Evolutionary conservation across 1,284 basidiomycete genomes (phyloP).

Genomic region (Meripilus lineatus): DNA sequence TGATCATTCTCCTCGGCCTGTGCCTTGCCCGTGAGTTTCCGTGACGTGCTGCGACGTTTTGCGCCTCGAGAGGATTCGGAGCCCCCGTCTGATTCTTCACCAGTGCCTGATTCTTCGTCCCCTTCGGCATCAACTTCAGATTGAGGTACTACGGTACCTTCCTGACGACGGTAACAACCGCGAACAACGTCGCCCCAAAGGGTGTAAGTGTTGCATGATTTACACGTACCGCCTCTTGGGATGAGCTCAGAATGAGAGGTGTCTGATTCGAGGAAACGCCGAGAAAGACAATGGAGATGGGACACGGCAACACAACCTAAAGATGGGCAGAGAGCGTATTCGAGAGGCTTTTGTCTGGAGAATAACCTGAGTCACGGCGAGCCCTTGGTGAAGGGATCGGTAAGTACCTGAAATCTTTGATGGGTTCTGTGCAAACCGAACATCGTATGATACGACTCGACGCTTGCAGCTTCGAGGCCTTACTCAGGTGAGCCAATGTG

Average conservation of each 20-base stretch:
- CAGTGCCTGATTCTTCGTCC: too few relatives aligned
- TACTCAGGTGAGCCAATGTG: slow-evolving; percentile 49
- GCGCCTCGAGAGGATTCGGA: too few relatives aligned
- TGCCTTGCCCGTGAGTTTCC: too few relatives aligned
- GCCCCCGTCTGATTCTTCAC: slow-evolving; percentile 1
- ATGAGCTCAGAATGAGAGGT: slow-evolving; percentile 38
- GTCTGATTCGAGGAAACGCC: slow-evolving; percentile 42
- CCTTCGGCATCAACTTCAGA: slow-evolving; percentile 25
- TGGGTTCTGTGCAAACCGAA: slow-evolving; percentile 42
- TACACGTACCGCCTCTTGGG: slow-evolving; percentile 61
- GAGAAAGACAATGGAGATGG: slow-evolving; percentile 70
- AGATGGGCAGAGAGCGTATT: slow-evolving; percentile 50
- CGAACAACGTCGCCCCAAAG: slow-evolving; percentile 75
- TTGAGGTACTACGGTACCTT: slow-evolving; percentile 28
- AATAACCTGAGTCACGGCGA: too few relatives aligned
- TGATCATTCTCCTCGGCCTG: too few relatives aligned
- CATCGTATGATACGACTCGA: slow-evolving; percentile 37
- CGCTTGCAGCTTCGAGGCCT: too few relatives aligned
- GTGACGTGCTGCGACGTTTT: too few relatives aligned
- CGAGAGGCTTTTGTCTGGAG: too few relatives aligned
- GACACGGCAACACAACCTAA: slow-evolving; percentile 46
- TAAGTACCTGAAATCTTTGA: too few relatives aligned
- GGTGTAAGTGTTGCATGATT: slow-evolving; percentile 45
- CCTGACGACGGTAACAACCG: slow-evolving; percentile 57
- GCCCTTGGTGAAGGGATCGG: too few relatives aligned